Base-by-base conservation (phyloP, 2,329 filamentous ascomycete genomes). In the Achaetomium macrosporum region DNA sequence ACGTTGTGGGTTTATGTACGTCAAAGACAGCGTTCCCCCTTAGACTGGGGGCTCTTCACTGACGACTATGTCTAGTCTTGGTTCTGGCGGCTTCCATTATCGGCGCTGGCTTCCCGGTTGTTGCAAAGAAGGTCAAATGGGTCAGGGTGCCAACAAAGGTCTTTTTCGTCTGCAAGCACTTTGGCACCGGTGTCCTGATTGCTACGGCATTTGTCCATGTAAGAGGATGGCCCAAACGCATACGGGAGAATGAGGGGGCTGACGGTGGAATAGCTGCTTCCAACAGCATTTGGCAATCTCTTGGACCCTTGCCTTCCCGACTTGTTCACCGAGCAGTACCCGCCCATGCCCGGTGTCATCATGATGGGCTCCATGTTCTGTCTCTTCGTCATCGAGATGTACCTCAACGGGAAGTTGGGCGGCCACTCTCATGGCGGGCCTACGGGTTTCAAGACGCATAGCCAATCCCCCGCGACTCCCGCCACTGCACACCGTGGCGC, bases 191-290 rank as follows among this genome's bases (percentile, higher is more conserved):
- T 56, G 85, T 88, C 16, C 72, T 88, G 36, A 79, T 88, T 53
- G 84, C 85, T 25, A 88, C 85, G 2, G 85, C 85, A 2, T 88
- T 88, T 59, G 84, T 88, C 17, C 85, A 88, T 74, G 75, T 83
- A 62, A 60, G 74, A 35, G 31, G n/a, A 29, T 17, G 20, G 20
- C 11, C 25, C 12, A 12, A 11, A 15, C 11, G 15, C 2, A 47
- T 9, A n/a, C 17, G 5, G 15, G 17, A 41, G 16, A 45, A 31
- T 2, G 16, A 13, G 17, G 8, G 12, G 15, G 39, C 47, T 56
- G 36, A 59, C 47, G 30, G 7, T 16, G 15, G 11, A 19, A 20
- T 25, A 76, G 72, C 72, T 83, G 59, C 73, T 84, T 7, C 81
- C 81, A 0, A 82, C 79, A 3, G 81, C 81, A 15, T 84, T 83